phyloP scores from a whole-genome alignment of 805 yeast species.

The Hanseniaspora jakobsenii region DNA sequence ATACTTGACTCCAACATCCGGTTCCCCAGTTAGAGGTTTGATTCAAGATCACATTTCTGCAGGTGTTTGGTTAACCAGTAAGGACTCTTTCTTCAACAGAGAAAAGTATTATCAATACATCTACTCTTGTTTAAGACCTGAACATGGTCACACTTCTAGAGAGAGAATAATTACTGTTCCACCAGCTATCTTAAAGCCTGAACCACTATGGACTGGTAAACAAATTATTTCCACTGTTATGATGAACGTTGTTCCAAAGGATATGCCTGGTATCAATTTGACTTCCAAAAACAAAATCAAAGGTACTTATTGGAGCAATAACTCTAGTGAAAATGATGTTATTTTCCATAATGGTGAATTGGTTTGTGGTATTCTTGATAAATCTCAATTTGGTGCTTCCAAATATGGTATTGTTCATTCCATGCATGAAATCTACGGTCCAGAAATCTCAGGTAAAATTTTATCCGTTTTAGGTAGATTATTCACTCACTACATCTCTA shows the following conservation, averaged over 20 bases:
- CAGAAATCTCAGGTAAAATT: conserved; percentile 77
- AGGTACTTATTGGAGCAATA: conserved; percentile 86
- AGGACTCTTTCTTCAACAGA: conserved; percentile 81
- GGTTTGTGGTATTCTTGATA: conserved; percentile 85
- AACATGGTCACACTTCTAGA: conserved; percentile 85
- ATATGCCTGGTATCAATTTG: conserved; percentile 85
- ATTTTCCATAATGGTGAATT: conserved; percentile 77
- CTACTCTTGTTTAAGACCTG: conserved; percentile 91
- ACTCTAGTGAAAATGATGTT: conserved; percentile 75
- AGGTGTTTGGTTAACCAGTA: conserved; percentile 95
- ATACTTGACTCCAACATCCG: conserved; percentile 95
- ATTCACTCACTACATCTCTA: conserved; percentile 85
- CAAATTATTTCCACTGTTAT: conserved; percentile 89
- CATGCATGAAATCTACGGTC: conserved; percentile 89
- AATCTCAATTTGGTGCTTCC: conserved; percentile 96
- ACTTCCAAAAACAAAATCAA: conserved; percentile 77
- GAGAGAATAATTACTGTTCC: conserved; percentile 63
- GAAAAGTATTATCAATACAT: conserved; percentile 87
- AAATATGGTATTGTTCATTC: conserved; percentile 95
- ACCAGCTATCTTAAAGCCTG: conserved; percentile 80
- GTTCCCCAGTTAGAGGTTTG: conserved; percentile 95
- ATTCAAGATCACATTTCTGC: conserved; percentile 98
- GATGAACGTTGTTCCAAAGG: conserved; percentile 72
- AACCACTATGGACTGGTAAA: conserved; percentile 94
- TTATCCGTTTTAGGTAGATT: conserved; percentile 87